Evolutionary conservation across 2,329 filamentous ascomycete genomes (phyloP), one percentile per base, ranked within the genome.

Genomic region (Polytolypa hystricis): DNA sequence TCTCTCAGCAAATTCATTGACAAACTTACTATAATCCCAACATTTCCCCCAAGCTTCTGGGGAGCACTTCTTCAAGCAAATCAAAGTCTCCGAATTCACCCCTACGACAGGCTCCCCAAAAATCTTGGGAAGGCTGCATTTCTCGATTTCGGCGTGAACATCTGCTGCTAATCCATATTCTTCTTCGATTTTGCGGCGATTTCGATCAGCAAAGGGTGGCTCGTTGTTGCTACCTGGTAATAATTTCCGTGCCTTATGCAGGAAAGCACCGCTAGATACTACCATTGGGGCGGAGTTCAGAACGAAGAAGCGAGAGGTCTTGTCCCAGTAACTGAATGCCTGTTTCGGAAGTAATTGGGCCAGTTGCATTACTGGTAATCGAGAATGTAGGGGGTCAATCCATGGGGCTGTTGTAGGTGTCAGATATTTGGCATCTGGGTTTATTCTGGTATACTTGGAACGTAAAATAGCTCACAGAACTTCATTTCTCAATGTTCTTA

Each of bases 321-420:
- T 42, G 28, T 55, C 32, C 53, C 51, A 55, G 7, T 49, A 2
- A 5, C 23, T 27, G 33, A 56, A 56, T 2, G 45, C 48, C 15
- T 42, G 47, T 1, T 31, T 35, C 0, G 53, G 53, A 1, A 56
- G 29, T 23, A 47, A 52, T 10, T 52, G 48, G 2, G 46, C 48
- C 12, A 47, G 37, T 39, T 50, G 49, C 52, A 51, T 42, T 2
- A 33, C 12, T n/a, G 49, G 52, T 3, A 54, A 51, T 8, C 47
- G 50, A 0, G 62, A 65, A 35, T 58, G 47, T 1, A 52, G 46
- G 31, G 55, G 54, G 35, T 64, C 57, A 3, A 69, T 62, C 56
- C 58, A 70, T 0, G 63, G 62, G 3, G 58, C 61, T 58, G n/a
- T n/a, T n/a, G n/a, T n/a, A n/a, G n/a, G n/a, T n/a, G n/a, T n/a